These are phyloP conservation scores for Kwoniella dendrophila DNA, from an alignment of 768 basidiomycete genomes.

Conservation along the genomic window DNA sequence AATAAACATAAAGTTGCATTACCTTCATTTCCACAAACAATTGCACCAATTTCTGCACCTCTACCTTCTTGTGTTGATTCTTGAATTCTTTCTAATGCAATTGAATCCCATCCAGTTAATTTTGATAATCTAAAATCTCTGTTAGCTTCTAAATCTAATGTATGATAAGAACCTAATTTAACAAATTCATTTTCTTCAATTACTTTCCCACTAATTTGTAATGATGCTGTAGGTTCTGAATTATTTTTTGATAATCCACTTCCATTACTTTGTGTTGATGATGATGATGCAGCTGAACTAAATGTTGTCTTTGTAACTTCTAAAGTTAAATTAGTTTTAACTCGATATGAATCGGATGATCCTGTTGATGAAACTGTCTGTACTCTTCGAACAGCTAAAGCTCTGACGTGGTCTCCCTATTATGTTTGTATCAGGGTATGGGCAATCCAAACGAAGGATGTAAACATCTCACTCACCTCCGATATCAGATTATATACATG, in stretches of 20 bases:
- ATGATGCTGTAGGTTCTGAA: slow-evolving; percentile 57
- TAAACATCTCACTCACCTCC: slow-evolving; percentile 58
- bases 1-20: slow-evolving; percentile 90
- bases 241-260: slow-evolving; percentile 49
- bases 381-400: slow-evolving; percentile 84
- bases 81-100: slow-evolving; percentile 76
- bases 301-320: slow-evolving; percentile 71
- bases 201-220: slow-evolving; percentile 86
- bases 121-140: slow-evolving; percentile 90
- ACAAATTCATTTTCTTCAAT: slow-evolving; percentile 84
- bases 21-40: slow-evolving; percentile 94
- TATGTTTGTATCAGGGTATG: not conserved
- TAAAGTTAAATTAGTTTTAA: slow-evolving; percentile 81
- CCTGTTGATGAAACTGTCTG: slow-evolving; percentile 89
- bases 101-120: slow-evolving; percentile 78
- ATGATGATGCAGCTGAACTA: slow-evolving; percentile 66
- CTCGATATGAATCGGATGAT: slow-evolving; percentile 86
- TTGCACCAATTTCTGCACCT: slow-evolving; percentile 93
- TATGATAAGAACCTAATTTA: slow-evolving; percentile 89
- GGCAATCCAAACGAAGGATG: not conserved
- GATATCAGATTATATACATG: slow-evolving; percentile 97
- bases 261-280: slow-evolving; percentile 52
- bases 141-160: slow-evolving; percentile 88
- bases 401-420: slow-evolving; percentile 77
- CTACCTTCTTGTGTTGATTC: slow-evolving; percentile 90